Evolutionary conservation across 1,284 basidiomycete species (phyloP), one percentile per base, ranked within the genome.

Genomic region (Austroboletus novae-zelandiae): DNA sequence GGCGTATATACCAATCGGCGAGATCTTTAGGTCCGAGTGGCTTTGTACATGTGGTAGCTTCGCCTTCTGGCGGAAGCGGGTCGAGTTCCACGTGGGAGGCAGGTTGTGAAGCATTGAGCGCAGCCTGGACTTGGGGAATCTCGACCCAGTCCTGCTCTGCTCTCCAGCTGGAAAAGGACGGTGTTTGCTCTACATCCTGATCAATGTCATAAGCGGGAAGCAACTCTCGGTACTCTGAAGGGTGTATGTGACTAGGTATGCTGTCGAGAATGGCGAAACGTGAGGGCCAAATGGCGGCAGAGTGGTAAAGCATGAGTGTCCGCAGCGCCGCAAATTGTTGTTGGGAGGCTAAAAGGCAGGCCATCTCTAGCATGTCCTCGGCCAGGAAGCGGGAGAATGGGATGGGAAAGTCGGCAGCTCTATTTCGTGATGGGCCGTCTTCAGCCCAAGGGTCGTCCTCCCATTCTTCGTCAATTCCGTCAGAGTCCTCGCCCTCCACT

Each of bases 401-500:
- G 37, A 91, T 60, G 17, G 80, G 79, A 1, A 71, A 70, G 43
- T 58, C 61, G 30, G 52, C 48, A 11, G 58, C 44, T 43, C 62
- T 47, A 36, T 61, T 52, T 41, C 65, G 60, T 40, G 67, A 50
- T 23, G 62, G 42, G 34, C 67, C 64, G 9, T 69, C 72, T 37
- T 85, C 81, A 18, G 74, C 84, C 89, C 89, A 94, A 10, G 91
- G 89, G 67, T 94, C 90, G 60, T 92, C 90, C 59, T 85, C 82
- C 83, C 83, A 87, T 58, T 83, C 84, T 34, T 70, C 75, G 47
- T 82, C 81, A 32, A 72, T 66, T 9, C 73, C 69, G 15, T 64
- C 65, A 43, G 58, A 17, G n/a, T 58, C 57, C 11, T 57, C 58
- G 25, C 59, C 52, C 18, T 62, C 61, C 27, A 59, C 56, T 9